Evolutionary conservation across 1,139 yeast genomes (phyloP), one percentile per base, ranked within the genome.

Genomic region (Taphrina pruni): DNA sequence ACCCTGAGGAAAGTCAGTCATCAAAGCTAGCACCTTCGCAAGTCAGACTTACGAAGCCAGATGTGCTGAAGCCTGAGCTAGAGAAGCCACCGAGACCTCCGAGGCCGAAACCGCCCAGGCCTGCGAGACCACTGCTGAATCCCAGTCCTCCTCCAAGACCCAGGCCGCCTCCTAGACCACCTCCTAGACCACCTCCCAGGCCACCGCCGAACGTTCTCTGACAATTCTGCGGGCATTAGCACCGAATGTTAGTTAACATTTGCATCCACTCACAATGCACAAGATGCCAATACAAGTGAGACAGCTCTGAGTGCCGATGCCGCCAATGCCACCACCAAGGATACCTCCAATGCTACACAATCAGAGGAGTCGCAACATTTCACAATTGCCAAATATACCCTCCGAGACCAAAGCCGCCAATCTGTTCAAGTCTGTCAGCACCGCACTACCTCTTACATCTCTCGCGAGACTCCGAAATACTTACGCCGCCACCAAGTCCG

Each of bases 291-390:
- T 35, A 17, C 62, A 58, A 43, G 62, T 58, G 54, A 58, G 62
- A 45, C 62, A 58, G 43, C 62, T 58, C 26, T 58, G 62, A 17
- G 46, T n/a, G 32, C 62, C 62, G n/a, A 58, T 58, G 41, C 62
- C 62, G n/a, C 62, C 62, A 20, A 58, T 58, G 14, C 62, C 62
- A 17, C 62, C 62, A 2, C 62, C 62, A n/a, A 58, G 48, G 62
- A 58, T 58, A 7, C 62, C 62, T 26, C 62, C 62, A 21, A 58
- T 58, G 20, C 62, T 38, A 54, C 2, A 12, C 6, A 9, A 36
- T 32, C 21, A 54, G 55, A 21, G 20, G 38, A 54, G 43, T 36
- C 43, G 45, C 12, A 14, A 2, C 2, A 11, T 39, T 3, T 39
- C 43, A 39, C 43, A 54, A 17, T 35, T 17, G 21, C 20, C 35